phyloP scores from a whole-genome alignment of 2,329 filamentous ascomycete species.

The Lachnellula suecica region DNA sequence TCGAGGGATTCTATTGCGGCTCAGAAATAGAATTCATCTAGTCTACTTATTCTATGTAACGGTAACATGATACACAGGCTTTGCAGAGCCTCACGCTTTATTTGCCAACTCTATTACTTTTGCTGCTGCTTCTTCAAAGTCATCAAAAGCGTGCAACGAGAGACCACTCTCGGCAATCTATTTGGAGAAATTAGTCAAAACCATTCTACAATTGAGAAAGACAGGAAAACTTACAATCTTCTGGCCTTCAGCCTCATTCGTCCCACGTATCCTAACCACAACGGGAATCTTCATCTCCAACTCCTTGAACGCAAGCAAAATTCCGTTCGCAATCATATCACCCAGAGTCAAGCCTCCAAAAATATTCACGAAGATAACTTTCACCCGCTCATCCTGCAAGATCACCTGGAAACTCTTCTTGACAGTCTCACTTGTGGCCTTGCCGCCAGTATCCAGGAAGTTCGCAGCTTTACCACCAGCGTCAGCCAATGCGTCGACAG shows the following conservation, averaged over 20 bases:
- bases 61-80: background rate
- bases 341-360: conserved; percentile 62
- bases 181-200: background rate
- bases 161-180: conserved; percentile 66
- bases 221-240: conserved; percentile 47
- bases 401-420: conserved; percentile 75
- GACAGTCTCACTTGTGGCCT: conserved; percentile 81
- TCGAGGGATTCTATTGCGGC: background rate
- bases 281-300: conserved; percentile 67
- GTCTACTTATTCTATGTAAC: background rate
- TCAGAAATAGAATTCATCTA: background rate
- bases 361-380: conserved; percentile 71
- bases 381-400: conserved; percentile 68
- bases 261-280: conserved; percentile 75
- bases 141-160: conserved; percentile 68
- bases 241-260: conserved; percentile 70
- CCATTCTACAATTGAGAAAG: background rate
- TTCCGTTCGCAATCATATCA: conserved; percentile 78
- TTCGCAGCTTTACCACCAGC: conserved; percentile 73
- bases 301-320: conserved; percentile 71
- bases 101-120: conserved; percentile 62
- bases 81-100: conserved; percentile 11
- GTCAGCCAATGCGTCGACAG: conserved; percentile 72
- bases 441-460: conserved; percentile 87
- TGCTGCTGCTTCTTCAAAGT: conserved; percentile 69